phyloP scores from a whole-genome alignment of 352 stramenopile genomes.

The Globisporangium carolinianum region DNA sequence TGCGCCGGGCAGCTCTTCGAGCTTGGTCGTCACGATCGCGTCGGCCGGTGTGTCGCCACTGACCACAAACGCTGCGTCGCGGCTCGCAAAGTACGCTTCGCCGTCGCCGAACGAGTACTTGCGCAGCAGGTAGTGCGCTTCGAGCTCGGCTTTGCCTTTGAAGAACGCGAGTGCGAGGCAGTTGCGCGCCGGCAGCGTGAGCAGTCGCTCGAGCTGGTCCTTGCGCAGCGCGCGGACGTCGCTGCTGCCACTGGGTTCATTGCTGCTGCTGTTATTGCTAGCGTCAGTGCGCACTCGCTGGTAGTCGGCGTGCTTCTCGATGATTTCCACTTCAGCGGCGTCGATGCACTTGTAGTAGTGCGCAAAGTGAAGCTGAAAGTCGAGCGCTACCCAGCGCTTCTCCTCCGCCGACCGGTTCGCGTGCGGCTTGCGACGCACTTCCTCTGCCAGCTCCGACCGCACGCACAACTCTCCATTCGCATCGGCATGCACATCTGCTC shows the following conservation, averaged over 20 bases:
- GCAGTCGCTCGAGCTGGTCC: constrained; percentile 39
- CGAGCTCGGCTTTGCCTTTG: constrained; percentile 46
- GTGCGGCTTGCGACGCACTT: constrained; percentile 45
- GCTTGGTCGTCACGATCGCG: constrained; percentile 12
- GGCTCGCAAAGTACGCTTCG: constrained; percentile 42
- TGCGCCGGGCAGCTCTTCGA: constrained; percentile 28
- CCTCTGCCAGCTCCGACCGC: constrained; percentile 20
- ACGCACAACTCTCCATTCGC: not conserved
- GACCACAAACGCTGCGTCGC: constrained; percentile 35
- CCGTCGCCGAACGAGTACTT: constrained; percentile 73
- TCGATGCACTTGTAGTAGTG: constrained; percentile 63
- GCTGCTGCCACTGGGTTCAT: not conserved
- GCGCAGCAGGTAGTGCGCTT: constrained; percentile 46
- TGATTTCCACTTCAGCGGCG: constrained; percentile 47
- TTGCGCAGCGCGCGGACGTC: constrained; percentile 23
- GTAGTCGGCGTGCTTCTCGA: constrained; percentile 48
- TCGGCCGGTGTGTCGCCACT: not conserved
- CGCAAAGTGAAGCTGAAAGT: constrained; percentile 53
- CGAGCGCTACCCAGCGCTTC: constrained; percentile 59
- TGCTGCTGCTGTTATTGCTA: not conserved
- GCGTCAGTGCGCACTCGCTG: constrained; percentile 5
- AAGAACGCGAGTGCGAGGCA: constrained; percentile 71
- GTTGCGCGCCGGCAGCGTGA: constrained; percentile 49
- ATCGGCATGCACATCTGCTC: not conserved
- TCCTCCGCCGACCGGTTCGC: constrained; percentile 37